Base-by-base conservation (phyloP, 495 filamentous ascomycete genomes). In the Neurospora sp. region DNA sequence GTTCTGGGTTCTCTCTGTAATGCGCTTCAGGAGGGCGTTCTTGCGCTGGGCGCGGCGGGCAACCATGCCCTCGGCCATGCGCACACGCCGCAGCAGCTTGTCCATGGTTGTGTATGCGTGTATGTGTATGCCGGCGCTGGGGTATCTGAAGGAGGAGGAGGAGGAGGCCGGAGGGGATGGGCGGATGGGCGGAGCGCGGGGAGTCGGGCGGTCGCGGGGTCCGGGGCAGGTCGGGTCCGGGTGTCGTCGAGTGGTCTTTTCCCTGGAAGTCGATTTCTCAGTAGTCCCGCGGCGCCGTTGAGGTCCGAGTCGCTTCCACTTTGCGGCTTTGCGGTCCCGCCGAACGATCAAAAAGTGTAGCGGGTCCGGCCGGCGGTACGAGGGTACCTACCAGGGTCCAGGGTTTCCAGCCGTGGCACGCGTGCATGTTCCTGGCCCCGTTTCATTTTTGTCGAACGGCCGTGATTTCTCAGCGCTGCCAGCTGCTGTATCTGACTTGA, bases 81-180 rank as follows among this genome's bases (percentile, higher is more conserved):
- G 84, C 74, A 91, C 90, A 76, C 91, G 88, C 78, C 88, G 87
- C 76, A 93, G 86, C 77, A 94, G 85, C 82, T 91, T 93, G 82
- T 94, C 90, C 92, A 95, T 95, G 75, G 76, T 85, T 75, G 73
- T 73, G 75, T 35, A 35, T 66, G 80, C 71, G 74, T 75, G 73
- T 40, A 40, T 35, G 41, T 35, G 31, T 35, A 1, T 72, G 35
- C 37, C 38, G 70, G 70, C 70, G 27, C 41, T 69, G 70, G 39
- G 18, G 42, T 41, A 18, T 72, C 39, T 46, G 49, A 23, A 31
- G 20, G 54, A 66, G 54, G 54, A 66, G 54, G 54, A 62, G 54
- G 14, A 62, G n/a, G 39, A 31, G 35, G 66, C 39, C 62, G 14
- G 7, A 39, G 70, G 31, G 8, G 41, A 62, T 60, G n/a, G 2